These are phyloP conservation scores for Penicillium sp. DNA, from an alignment of 2,329 filamentous ascomycete genomes.

Conservation along the genomic window DNA sequence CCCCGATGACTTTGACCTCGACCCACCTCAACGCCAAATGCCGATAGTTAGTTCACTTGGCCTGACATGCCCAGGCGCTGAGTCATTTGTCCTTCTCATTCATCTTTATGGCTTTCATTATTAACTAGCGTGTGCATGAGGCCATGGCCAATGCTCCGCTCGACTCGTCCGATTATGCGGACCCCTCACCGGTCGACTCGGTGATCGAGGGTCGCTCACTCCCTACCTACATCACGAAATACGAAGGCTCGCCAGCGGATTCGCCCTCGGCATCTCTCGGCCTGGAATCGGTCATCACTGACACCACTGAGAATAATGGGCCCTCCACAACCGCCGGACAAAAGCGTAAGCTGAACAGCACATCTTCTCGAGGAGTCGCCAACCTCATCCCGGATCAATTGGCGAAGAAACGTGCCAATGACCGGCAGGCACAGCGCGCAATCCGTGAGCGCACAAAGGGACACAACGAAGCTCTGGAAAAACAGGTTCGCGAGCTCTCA, in stretches of 20 bases:
- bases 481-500: constrained; percentile 68
- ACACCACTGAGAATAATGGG: constrained; percentile 12
- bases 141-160: constrained; percentile 33
- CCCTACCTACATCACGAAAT: constrained; percentile 14
- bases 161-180: constrained; percentile 22
- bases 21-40: constrained; percentile 9
- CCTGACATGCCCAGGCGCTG: constrained; percentile 1
- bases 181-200: constrained; percentile 24
- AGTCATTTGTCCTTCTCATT: not conserved
- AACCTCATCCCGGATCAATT: constrained; percentile 84
- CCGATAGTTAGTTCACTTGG: constrained; percentile 4
- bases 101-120: constrained; percentile 27
- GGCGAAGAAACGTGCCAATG: constrained; percentile 85
- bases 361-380: constrained; percentile 67
- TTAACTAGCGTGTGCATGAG: constrained; percentile 26
- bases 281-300: constrained; percentile 18
- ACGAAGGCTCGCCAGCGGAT: constrained; percentile 27
- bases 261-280: constrained; percentile 25
- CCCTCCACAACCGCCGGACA: constrained; percentile 28
- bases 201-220: constrained; percentile 11
- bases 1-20: not conserved
- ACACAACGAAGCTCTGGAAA: constrained; percentile 71
- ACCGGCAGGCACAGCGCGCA: constrained; percentile 78
- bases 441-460: constrained; percentile 78
- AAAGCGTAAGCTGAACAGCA: constrained; percentile 42